Conservation (phyloP, 2,329 filamentous ascomycete species). For the Karstenula rhodostoma region DNA sequence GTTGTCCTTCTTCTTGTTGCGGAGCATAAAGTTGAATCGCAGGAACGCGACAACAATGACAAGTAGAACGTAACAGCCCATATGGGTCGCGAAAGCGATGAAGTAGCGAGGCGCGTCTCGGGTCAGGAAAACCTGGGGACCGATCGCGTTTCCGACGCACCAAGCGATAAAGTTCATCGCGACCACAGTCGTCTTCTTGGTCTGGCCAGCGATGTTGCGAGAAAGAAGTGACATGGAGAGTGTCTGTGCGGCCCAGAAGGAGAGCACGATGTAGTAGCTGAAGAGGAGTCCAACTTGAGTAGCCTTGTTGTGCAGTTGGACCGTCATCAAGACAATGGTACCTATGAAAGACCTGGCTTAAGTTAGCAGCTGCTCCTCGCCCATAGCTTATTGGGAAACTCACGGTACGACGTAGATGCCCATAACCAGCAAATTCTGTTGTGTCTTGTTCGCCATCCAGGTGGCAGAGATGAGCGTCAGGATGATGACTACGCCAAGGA, state of each 20-base stretch:
- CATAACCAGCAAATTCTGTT: constrained; percentile 76
- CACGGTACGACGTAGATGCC: constrained; percentile 70
- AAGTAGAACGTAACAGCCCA: constrained; percentile 72
- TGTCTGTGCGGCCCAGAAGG: constrained; percentile 79
- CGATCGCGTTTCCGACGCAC: constrained; percentile 73
- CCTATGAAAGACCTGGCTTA: constrained; percentile 70
- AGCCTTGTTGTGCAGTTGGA: constrained; percentile 64
- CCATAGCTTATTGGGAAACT: constrained; percentile 37
- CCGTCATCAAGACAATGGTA: constrained; percentile 74
- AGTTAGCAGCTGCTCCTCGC: constrained; percentile 12
- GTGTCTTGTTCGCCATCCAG: constrained; percentile 72
- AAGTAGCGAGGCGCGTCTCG: constrained; percentile 71
- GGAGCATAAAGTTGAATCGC: constrained; percentile 63
- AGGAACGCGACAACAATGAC: constrained; percentile 66
- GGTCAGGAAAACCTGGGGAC: constrained; percentile 53
- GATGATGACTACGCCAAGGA: constrained; percentile 77
- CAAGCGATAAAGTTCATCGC: constrained; percentile 76
- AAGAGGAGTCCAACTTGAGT: constrained; percentile 74
- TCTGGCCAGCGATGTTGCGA: constrained; percentile 75
- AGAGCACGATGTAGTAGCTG: constrained; percentile 78
- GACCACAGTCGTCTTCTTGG: constrained; percentile 74
- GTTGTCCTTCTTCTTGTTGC: constrained; percentile 68
- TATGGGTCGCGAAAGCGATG: constrained; percentile 73
- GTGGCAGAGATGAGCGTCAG: constrained; percentile 71
- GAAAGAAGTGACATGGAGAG: constrained; percentile 72